Conservation (phyloP, 129 eudicot species). For the Ambrosia artemisiifolia region DNA sequence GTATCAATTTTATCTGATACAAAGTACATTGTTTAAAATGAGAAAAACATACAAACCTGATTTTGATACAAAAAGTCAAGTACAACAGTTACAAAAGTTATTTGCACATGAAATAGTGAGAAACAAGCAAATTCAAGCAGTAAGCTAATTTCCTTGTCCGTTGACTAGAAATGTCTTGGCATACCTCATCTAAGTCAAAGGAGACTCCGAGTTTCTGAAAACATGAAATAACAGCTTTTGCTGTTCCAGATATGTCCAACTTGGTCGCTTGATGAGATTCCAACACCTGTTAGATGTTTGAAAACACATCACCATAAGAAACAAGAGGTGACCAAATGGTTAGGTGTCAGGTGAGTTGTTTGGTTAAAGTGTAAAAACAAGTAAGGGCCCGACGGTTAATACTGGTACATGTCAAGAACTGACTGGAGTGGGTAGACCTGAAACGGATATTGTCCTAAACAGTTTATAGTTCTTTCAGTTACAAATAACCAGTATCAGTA, state of each 20-base stretch:
- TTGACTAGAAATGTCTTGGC: slow-evolving; percentile 1
- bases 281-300: slow-evolving; percentile 45
- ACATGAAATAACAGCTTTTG: slow-evolving; percentile 92
- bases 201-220: slow-evolving; percentile 84
- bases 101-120: background rate
- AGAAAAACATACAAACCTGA: background rate
- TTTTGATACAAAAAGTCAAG: too few species aligned
- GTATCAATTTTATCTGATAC: slow-evolving; percentile 56
- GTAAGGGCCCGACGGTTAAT: too few species aligned
- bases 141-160: background rate
- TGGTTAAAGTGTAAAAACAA: too few species aligned
- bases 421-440: too few species aligned
- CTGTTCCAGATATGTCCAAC: slow-evolving; percentile 86
- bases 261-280: slow-evolving; percentile 91
- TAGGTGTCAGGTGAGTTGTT: too few species aligned
- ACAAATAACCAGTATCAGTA: too few species aligned
- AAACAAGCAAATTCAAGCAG: background rate
- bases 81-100: too few species aligned
- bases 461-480: too few species aligned
- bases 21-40: background rate
- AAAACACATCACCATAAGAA: background rate
- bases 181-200: slow-evolving; percentile 64
- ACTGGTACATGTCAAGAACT: too few species aligned
- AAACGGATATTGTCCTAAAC: too few species aligned
- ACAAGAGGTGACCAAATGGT: too few species aligned